Evolutionary conservation across 2,329 filamentous ascomycete species (phyloP), one percentile per base, ranked within the genome.

Genomic region (Trichoderma koningii): DNA sequence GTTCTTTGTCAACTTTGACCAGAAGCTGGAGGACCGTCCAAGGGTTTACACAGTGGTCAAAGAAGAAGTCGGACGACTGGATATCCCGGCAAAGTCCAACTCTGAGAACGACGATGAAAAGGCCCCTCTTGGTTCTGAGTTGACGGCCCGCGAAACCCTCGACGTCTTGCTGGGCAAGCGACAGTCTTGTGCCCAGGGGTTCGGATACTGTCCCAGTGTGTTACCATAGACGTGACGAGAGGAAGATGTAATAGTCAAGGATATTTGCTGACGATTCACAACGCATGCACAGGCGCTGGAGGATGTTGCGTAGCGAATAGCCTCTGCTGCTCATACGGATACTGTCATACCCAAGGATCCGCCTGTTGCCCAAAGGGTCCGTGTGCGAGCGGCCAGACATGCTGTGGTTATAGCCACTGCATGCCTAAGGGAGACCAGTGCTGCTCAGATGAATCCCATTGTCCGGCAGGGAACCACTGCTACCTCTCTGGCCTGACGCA

Each of bases 371-470:
- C 70, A 52, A 67, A 45, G 23, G 70, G 67, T 3, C 65, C 69
- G 5, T 72, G 70, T 66, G 41, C 44, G 2, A 19, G 45, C 7
- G 69, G 68, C 51, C 21, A 61, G 23, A 51, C 28, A 12, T 72
- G 70, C 55, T 72, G 71, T 63, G 70, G 71, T 44, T 1, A 47
- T 17, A 45, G 60, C 52, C 65, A 71, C 66, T 72, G 70, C 68
- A 64, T 67, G 42, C 70, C 70, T 2, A 17, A 10, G 3, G 69
- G 68, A 53, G 63, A 56, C 23, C 47, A 67, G n/a, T 72, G 70
- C 61, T 73, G 71, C 64, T 23, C 7, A 38, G 68, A 70, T 63
- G 71, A 67, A 56, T 62, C 55, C 7, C 68, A 67, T 57, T 72
- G 71, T 64, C 53, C 66, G 4, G 45, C 64, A 3, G 71, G 70